phyloP scores from a whole-genome alignment of 1,284 basidiomycete genomes.

The Meira nashicola region DNA sequence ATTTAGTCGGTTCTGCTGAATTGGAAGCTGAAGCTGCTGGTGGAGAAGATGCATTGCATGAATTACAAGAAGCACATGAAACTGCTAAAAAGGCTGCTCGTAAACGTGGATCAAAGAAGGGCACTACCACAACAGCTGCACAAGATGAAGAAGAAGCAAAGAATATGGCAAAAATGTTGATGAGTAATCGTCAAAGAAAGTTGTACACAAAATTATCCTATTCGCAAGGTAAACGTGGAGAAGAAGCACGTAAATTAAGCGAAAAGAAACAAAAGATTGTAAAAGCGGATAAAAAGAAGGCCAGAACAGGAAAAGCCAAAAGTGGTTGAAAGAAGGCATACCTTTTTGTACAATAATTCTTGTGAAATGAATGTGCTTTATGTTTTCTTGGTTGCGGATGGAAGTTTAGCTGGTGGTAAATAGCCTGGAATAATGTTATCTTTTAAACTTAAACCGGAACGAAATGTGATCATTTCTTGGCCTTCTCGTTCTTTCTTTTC shows the following conservation, averaged over 20 bases:
- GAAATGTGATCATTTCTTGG: too few species aligned
- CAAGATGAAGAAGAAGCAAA: conserved; percentile 67
- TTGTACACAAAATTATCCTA: conserved; percentile 93
- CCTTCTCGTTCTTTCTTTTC: too few species aligned
- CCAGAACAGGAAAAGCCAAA: conserved; percentile 1
- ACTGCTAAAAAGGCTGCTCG: conserved; percentile 37
- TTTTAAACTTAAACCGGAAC: too few species aligned
- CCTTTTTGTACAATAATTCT: too few species aligned
- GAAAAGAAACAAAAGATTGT: conserved; percentile 41
- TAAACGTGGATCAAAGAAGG: conserved; percentile 21
- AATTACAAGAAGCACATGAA: conserved; percentile 59
- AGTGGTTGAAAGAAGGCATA: not conserved
- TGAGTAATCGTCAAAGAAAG: conserved; percentile 94
- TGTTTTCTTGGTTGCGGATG: too few species aligned
- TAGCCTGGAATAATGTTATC: too few species aligned
- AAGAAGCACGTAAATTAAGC: conserved; percentile 59
- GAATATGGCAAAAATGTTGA: conserved; percentile 87
- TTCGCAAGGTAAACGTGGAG: conserved; percentile 70
- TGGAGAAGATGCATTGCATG: conserved; percentile 74
- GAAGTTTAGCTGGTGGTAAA: too few species aligned
- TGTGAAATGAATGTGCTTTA: too few species aligned
- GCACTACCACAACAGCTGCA: conserved; percentile 36
- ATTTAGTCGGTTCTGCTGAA: conserved; percentile 79
- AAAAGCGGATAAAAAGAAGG: conserved; percentile 23
- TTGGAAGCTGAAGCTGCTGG: conserved; percentile 87